Evolutionary conservation across 2,329 filamentous ascomycete species (phyloP).

Genomic region (Cytospora piceicola): DNA sequence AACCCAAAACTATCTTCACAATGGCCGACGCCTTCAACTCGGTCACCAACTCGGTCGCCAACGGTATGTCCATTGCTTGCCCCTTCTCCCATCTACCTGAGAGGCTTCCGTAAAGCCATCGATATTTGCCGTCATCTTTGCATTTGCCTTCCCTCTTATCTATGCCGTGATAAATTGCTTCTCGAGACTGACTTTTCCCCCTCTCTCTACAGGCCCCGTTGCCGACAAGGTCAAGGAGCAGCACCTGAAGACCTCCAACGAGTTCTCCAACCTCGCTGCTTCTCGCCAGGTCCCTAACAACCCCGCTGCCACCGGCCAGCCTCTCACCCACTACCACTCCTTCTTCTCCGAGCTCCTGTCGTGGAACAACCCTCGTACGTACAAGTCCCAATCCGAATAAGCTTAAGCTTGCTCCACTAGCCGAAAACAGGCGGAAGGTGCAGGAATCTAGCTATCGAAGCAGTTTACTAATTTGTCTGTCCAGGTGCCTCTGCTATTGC

Average conservation of each 20-base stretch:
- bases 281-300: slow-evolving; percentile 58
- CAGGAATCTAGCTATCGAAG: neutral
- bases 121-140: neutral
- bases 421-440: slow-evolving; percentile 2
- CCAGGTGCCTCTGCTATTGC: slow-evolving; percentile 68
- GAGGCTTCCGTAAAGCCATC: neutral
- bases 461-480: slow-evolving; percentile 35
- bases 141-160: slow-evolving; percentile 8
- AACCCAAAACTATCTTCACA: slow-evolving; percentile 34
- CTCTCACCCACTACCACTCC: slow-evolving; percentile 71
- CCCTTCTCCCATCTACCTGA: neutral
- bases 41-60: slow-evolving; percentile 35
- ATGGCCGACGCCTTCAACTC: slow-evolving; percentile 47
- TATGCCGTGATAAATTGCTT: neutral
- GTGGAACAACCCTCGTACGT: slow-evolving; percentile 70
- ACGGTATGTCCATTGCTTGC: slow-evolving; percentile 50
- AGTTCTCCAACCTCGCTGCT: slow-evolving; percentile 62
- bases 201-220: slow-evolving; percentile 53
- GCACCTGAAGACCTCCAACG: slow-evolving; percentile 56
- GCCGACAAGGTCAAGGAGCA: slow-evolving; percentile 63
- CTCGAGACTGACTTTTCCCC: slow-evolving; percentile 22
- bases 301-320: slow-evolving; percentile 63
- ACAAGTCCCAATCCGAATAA: slow-evolving; percentile 14
- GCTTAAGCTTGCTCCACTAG: neutral
- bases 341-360: slow-evolving; percentile 71